Conservation (phyloP, 2,329 filamentous ascomycete genomes). For the Furcasterigmium furcatum region DNA sequence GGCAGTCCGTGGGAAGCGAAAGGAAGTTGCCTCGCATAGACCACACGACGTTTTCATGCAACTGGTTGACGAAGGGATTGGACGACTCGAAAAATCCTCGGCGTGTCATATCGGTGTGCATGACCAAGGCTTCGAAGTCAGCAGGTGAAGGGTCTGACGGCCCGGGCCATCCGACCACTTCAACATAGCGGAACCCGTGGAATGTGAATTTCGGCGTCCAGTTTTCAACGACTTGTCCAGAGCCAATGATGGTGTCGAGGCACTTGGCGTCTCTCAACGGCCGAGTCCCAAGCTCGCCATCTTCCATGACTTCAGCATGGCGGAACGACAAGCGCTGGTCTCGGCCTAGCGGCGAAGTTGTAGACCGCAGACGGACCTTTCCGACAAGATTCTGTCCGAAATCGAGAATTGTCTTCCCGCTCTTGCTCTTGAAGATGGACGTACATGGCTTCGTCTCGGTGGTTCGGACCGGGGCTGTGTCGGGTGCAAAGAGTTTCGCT, state of each 20-base stretch:
- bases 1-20: conserved; percentile 54
- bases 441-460: conserved; percentile 22
- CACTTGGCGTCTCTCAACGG: conserved; percentile 40
- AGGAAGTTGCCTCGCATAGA: conserved; percentile 57
- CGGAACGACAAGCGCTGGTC: no score
- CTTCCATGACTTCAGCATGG: conserved; percentile 54
- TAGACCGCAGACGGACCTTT: conserved; percentile 34
- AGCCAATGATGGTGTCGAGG: conserved; percentile 32
- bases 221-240: conserved; percentile 23
- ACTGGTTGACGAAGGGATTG: conserved; percentile 43
- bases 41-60: conserved; percentile 54
- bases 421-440: conserved; percentile 24
- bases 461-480: conserved; percentile 39
- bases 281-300: conserved; percentile 33
- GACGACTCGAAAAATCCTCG: conserved; percentile 51
- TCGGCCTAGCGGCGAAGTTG: conserved; percentile 33
- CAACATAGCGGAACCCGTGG: conserved; percentile 48
- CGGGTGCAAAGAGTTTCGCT: conserved; percentile 31
- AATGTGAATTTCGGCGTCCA: conserved; percentile 49
- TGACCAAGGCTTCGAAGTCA: conserved; percentile 23
- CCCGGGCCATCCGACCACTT: conserved; percentile 42
- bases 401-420: conserved; percentile 45
- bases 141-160: conserved; percentile 9
- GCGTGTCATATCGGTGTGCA: conserved; percentile 49
- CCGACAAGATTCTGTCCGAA: conserved; percentile 59